Percentiles rank a stretch among this genome's conserved stretches.
These are phyloP conservation scores for Neurospora tetrasperma DNA, from an alignment of 495 filamentous ascomycete genomes.

Conservation along the genomic window DNA sequence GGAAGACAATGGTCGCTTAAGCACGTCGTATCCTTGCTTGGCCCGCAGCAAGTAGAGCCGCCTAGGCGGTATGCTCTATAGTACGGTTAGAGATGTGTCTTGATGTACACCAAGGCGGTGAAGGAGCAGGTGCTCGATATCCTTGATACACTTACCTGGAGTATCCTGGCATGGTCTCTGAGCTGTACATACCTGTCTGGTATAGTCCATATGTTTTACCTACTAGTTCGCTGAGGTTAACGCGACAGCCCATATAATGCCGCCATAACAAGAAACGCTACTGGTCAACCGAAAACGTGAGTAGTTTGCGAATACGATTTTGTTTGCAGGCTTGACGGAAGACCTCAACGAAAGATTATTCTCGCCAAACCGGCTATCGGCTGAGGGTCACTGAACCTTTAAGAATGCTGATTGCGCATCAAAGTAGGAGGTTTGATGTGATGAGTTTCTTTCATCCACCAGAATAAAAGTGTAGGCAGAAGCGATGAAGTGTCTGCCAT, in stretches of 20 bases:
- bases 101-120: neutral
- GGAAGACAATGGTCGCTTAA: neutral
- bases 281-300: neutral
- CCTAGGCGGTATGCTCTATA: too few species aligned
- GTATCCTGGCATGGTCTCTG: neutral
- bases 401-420: neutral
- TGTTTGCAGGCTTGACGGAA: neutral
- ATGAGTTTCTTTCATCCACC: neutral
- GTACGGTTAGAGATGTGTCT: neutral
- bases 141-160: neutral
- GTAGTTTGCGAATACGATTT: neutral
- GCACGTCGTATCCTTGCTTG: neutral
- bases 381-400: neutral
- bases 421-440: neutral
- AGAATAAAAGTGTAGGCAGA: neutral
- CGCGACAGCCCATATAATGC: neutral
- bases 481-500: neutral
- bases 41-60: neutral
- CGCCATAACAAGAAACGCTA: neutral
- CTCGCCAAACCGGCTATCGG: neutral
- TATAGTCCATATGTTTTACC: neutral
- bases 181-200: neutral
- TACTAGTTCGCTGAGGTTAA: neutral
- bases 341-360: neutral
- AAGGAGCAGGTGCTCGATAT: neutral